These are phyloP conservation scores for Phoma herbarum DNA, from an alignment of 2,329 filamentous ascomycete genomes.

Conservation along the genomic window DNA sequence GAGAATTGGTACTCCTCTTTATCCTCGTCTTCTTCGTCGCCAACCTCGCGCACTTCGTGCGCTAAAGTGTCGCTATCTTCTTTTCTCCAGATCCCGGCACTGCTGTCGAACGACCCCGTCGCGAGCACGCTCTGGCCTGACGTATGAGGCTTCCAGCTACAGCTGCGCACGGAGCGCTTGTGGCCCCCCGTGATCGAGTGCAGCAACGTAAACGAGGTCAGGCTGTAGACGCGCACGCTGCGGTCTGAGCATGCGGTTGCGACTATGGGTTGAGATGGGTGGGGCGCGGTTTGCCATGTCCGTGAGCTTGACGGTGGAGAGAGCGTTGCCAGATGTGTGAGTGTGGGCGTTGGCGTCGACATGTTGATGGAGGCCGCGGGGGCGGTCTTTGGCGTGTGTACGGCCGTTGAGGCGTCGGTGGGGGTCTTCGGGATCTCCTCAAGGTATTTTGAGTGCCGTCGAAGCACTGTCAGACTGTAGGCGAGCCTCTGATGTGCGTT, in stretches of 20 bases:
- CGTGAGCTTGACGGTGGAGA: conserved; percentile 65
- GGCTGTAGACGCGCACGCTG: conserved; percentile 87
- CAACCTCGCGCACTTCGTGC: conserved; percentile 48
- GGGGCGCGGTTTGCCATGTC: conserved; percentile 85
- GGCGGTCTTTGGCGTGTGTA: background rate
- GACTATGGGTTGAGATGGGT: conserved; percentile 85
- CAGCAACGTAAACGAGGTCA: conserved; percentile 80
- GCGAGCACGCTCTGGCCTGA: conserved; percentile 76
- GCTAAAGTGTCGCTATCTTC: conserved; percentile 69
- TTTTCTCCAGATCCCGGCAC: conserved; percentile 74
- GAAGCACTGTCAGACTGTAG: background rate
- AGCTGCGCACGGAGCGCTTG: conserved; percentile 84
- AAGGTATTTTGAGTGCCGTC: background rate
- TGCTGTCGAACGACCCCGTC: conserved; percentile 93
- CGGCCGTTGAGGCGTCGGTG: background rate
- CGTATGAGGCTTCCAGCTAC: conserved; percentile 82
- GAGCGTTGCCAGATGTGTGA: conserved; percentile 61
- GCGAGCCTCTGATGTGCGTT: background rate
- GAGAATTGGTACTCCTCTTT: conserved; percentile 92
- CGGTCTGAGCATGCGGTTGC: conserved; percentile 89
- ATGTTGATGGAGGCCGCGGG: conserved; percentile 27
- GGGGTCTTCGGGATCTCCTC: background rate
- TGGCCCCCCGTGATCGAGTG: conserved; percentile 86
- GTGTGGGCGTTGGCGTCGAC: conserved; percentile 27
- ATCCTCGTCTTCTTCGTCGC: conserved; percentile 62